Evolutionary conservation across 441 rosid genomes (phyloP).

Genomic region (Pelargonium fulgidum): DNA sequence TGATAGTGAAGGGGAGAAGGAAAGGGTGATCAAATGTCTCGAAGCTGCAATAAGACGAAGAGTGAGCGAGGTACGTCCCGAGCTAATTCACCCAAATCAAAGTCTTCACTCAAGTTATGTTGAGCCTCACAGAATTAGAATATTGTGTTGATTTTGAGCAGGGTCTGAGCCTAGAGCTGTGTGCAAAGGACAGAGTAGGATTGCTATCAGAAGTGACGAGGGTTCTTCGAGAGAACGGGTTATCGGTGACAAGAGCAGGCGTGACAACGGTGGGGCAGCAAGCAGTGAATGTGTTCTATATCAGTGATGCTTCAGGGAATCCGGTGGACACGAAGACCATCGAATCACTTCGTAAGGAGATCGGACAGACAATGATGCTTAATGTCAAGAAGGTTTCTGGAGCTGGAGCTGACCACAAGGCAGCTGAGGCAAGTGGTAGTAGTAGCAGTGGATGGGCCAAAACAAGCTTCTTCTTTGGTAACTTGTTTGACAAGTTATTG

Average conservation of each 20-base stretch:
- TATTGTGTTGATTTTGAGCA: slow-evolving; percentile 18
- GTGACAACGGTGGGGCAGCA: slow-evolving; percentile 75
- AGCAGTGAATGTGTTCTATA: slow-evolving; percentile 71
- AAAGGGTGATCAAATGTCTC: slow-evolving; percentile 70
- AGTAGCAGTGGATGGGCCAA: slow-evolving; percentile 48
- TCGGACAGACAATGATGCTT: slow-evolving; percentile 73
- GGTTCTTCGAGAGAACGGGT: slow-evolving; percentile 68
- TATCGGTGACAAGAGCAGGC: slow-evolving; percentile 71
- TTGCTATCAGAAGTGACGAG: slow-evolving; percentile 77
- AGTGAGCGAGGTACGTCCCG: slow-evolving; percentile 61
- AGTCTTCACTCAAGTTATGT: neutral
- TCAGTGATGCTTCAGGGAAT: slow-evolving; percentile 71
- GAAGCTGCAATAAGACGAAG: slow-evolving; percentile 88
- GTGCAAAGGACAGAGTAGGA: slow-evolving; percentile 83
- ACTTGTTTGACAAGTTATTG: slow-evolving; percentile 66
- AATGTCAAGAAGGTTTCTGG: slow-evolving; percentile 57
- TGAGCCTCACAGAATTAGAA: neutral
- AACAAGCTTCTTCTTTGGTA: slow-evolving; percentile 79
- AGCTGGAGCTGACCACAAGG: slow-evolving; percentile 25
- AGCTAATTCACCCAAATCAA: neutral
- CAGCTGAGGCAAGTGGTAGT: slow-evolving; percentile 26
- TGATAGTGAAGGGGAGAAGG: slow-evolving; percentile 71
- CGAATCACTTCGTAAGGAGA: slow-evolving; percentile 65
- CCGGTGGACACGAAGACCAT: slow-evolving; percentile 69
- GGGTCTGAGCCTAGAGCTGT: slow-evolving; percentile 81